A percentile compares a stretch with the other conserved stretches of the same genome.
Evolutionary conservation across 306 rosid genomes (phyloP).

Genomic region (Adenanthera pavonina): DNA sequence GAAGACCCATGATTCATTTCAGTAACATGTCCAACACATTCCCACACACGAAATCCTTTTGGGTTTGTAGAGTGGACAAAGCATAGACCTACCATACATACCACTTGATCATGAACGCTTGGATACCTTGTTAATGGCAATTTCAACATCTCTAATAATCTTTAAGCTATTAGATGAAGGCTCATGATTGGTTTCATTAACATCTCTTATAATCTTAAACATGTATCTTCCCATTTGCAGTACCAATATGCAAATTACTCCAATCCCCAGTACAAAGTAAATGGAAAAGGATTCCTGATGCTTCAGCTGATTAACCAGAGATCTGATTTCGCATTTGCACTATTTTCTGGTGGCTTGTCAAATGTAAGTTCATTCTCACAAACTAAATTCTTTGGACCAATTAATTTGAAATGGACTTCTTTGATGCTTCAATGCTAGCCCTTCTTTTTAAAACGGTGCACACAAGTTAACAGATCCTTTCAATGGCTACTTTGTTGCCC

Average conservation of each 20-base stretch:
- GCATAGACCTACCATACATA: neutral
- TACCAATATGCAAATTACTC: constrained; percentile 76
- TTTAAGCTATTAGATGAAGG: neutral
- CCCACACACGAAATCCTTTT: neutral
- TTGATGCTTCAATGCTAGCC: neutral
- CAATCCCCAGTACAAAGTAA: constrained; percentile 53
- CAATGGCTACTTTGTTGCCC: neutral
- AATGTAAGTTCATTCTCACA: constrained; percentile 47
- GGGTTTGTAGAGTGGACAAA: neutral
- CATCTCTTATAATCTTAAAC: neutral
- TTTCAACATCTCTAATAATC: neutral
- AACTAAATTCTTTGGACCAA: neutral
- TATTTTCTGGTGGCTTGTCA: constrained; percentile 82
- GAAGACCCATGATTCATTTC: neutral
- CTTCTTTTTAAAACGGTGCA: neutral
- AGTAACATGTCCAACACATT: neutral
- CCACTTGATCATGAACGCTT: neutral
- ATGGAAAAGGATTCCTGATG: constrained; percentile 70
- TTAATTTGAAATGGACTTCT: neutral
- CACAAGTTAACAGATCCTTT: neutral
- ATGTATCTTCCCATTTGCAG: constrained; percentile 55
- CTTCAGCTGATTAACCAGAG: constrained; percentile 86
- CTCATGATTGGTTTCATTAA: neutral
- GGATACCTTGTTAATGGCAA: neutral
- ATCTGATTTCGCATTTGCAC: constrained; percentile 84